Evolutionary conservation across 164 flowering plant genomes (phyloP), one percentile per base, ranked within the genome.

Genomic region (Amborella trichopoda): DNA sequence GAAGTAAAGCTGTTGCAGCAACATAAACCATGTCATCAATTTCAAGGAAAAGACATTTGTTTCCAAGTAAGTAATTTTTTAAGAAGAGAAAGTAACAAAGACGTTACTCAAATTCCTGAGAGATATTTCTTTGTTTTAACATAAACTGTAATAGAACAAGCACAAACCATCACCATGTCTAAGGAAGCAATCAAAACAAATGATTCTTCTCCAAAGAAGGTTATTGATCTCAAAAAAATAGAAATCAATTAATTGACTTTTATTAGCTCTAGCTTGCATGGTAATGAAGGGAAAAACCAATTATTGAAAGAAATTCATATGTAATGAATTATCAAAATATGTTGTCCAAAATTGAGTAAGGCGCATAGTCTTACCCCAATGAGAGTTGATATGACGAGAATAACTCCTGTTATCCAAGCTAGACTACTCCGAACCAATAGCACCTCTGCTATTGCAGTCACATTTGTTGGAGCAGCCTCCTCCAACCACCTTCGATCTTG

Each of bases 361-460:
- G 25, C 6, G 16, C 16, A 13, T 10, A 44, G 28, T 30, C 80
- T 87, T 66, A 91, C 99, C 93, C 96, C 99, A 20, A 87, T 37
- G 23, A 84, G 62, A 59, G 95, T 80, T 40, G 99, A 64, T 59
- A 87, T 63, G 21, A 87, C 59, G 52, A 91, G 90, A 63, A 91
- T 69, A 53, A 91, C 51, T 60, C 96, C 99, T 18, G 96, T 84
- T 27, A 72, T 28, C 99, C 96, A 84, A n/a, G 99, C 99, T 65
- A 87, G 72, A 26, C 63, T 70, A 19, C 28, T 48, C 52, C 96
- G 77, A 50, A 91, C 96, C 68, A 91, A 67, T 33, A 30, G 4
- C 27, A 64, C 62, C 61, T 73, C 72, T 9, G 25, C 68, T 46
- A 42, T 27, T 3, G 34, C 24, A 41, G 63, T 52, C 3, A 60